A percentile compares a stretch with the other conserved stretches of the same genome.
Evolutionary conservation across 139 green algal genomes (phyloP).

Genomic region (Eudorina sp.): DNA sequence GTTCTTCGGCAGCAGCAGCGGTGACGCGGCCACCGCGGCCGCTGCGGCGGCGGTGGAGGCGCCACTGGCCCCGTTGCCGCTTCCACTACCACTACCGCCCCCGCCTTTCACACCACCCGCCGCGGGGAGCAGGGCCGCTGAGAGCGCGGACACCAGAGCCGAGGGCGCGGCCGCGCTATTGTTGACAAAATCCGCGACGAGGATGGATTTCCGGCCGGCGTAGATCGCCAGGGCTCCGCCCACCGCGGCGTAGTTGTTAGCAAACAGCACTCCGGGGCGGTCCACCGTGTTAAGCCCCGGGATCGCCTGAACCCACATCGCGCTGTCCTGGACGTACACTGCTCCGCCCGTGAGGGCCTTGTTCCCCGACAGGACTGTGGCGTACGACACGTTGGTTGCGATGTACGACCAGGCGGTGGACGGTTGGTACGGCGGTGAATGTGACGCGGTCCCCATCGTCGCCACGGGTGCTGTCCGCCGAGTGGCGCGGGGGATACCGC

Average conservation of each 20-base stretch:
- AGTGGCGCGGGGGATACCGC: no score
- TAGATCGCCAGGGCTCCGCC: neutral
- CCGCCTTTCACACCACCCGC: no score
- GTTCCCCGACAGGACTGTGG: neutral
- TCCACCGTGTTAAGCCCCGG: neutral
- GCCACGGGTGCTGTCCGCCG: no score
- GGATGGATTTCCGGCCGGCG: no score
- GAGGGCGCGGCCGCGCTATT: neutral
- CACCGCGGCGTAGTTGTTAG: neutral
- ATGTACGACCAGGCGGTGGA: no score
- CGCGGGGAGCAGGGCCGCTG: no score
- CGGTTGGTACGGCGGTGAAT: no score
- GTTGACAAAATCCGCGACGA: constrained; percentile 5
- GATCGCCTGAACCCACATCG: neutral
- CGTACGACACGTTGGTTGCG: neutral
- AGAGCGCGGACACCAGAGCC: no score
- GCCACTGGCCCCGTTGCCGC: no score
- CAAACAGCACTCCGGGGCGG: constrained; percentile 2
- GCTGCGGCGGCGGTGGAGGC: no score
- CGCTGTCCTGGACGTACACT: neutral
- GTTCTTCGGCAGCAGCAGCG: neutral
- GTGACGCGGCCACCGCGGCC: neutral
- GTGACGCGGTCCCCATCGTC: no score
- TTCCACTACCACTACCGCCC: no score
- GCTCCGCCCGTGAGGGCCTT: neutral